phyloP scores from a whole-genome alignment of 192 early-diverging fungal genomes.

The Coemansia sp. region DNA sequence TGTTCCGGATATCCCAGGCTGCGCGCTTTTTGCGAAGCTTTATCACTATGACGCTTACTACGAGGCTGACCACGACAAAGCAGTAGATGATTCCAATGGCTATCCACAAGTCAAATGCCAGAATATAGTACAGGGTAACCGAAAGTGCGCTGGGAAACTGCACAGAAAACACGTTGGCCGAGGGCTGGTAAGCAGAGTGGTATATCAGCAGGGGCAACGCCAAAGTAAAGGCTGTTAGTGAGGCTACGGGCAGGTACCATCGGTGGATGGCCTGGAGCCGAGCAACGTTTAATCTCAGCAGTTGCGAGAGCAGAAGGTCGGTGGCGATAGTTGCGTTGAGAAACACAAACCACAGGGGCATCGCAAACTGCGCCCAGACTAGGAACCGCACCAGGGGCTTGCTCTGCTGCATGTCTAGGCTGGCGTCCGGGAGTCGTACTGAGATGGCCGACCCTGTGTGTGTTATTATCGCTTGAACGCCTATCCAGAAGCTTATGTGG shows the following conservation, averaged over 20 bases:
- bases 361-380: constrained; percentile 51
- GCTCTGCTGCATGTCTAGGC: constrained; percentile 31
- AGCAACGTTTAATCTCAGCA: constrained; percentile 18
- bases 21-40: constrained; percentile 39
- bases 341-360: constrained; percentile 54
- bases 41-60: constrained; percentile 29
- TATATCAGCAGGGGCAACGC: constrained; percentile 47
- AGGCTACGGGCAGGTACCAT: constrained; percentile 46
- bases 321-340: constrained; percentile 47
- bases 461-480: constrained; percentile 46
- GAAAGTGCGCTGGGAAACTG: constrained; percentile 51
- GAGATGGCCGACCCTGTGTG: constrained; percentile 46
- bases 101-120: constrained; percentile 52
- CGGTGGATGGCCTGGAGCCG: constrained; percentile 35
- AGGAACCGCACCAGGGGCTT: constrained; percentile 44
- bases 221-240: constrained; percentile 27
- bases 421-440: constrained; percentile 34
- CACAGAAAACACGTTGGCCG: constrained; percentile 44
- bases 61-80: constrained; percentile 43
- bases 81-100: constrained; percentile 49
- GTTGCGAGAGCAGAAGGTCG: constrained; percentile 45
- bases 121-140: constrained; percentile 47
- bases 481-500: constrained; percentile 52
- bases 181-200: constrained; percentile 40
- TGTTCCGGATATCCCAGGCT: constrained; percentile 26